phyloP scores from a whole-genome alignment of 176 grass and related monocot species.

The Oryza longistaminata region DNA sequence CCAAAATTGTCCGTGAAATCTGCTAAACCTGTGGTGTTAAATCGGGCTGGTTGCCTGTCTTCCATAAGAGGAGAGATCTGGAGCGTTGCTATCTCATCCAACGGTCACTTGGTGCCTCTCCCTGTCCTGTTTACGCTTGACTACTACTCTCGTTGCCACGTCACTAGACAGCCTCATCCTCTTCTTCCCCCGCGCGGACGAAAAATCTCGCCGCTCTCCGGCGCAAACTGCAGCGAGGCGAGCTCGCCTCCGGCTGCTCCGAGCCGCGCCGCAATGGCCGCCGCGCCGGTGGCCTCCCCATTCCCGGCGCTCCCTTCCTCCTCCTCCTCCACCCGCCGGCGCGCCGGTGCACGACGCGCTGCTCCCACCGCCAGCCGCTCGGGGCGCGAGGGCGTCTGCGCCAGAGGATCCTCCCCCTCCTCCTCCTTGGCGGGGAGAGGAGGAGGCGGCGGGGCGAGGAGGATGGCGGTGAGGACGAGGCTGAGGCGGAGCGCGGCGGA shows the following conservation, averaged over 20 bases:
- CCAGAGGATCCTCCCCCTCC: too few species aligned
- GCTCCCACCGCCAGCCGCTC: not conserved
- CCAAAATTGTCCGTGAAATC: too few species aligned
- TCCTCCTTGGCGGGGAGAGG: not conserved
- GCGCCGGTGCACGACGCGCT: not conserved
- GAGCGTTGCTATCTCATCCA: not conserved
- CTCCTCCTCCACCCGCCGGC: not conserved
- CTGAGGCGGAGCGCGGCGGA: conserved; percentile 48
- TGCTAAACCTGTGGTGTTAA: too few species aligned
- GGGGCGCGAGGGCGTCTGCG: conserved; percentile 8
- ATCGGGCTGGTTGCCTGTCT: too few species aligned
- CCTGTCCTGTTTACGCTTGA: not conserved
- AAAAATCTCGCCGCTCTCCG: conserved; percentile 12
- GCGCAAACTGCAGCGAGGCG: not conserved
- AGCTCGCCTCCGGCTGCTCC: not conserved
- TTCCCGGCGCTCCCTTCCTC: conserved; percentile 8
- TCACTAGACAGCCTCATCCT: conserved; percentile 38
- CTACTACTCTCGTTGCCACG: not conserved
- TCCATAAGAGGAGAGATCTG: not conserved
- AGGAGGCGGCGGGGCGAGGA: conserved; percentile 27
- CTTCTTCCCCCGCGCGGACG: not conserved
- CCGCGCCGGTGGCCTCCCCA: conserved; percentile 31
- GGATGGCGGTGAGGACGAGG: not conserved
- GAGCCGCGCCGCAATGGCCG: conserved; percentile 29
- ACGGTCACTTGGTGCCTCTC: not conserved